Evolutionary conservation across 2,329 filamentous ascomycete genomes (phyloP), one percentile per base, ranked within the genome.

Genomic region (Aspergillus sp.): DNA sequence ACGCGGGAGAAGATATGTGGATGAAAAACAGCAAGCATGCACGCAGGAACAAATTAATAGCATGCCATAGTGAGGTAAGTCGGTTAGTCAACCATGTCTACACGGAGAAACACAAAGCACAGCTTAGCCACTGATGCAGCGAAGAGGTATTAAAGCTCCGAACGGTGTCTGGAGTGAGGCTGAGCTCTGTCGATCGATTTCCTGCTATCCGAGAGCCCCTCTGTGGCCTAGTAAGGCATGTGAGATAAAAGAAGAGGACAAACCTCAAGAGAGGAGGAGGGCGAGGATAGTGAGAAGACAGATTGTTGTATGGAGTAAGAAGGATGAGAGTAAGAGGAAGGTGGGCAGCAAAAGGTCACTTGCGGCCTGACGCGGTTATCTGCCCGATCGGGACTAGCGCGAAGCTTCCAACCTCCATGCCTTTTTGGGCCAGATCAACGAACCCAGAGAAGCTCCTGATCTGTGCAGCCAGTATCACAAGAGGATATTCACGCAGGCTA

Each of bases 381-480:
- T 52, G 40, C 52, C 53, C 45, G 49, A 34, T 61, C 60, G 38
- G 36, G 63, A 62, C 56, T 65, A 67, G 61, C 52, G 51, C 46
- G 45, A 55, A 29, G 25, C 25, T 29, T 29, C 25, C 25, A 29
- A 29, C 25, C 25, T 29, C 25, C 25, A 29, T 29, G 2, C 25
- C 25, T 29, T 29, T 29, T 29, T 7, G 25, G 25, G 25, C 11
- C 25, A 3, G 25, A 29, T 29, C 25, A 10, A 29, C 25, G 11
- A 29, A 29, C 25, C 25, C 25, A 29, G 7, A 10, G 11, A 29
- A 29, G 25, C 25, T 29, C 25, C 25, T 29, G 25, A 29, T 29
- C n/a, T 29, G 25, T 29, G 11, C 25, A 29, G 21, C 21, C 21
- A 23, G 21, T 23, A 23, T 23, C 21, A 6, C 21, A 23, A 23